These are phyloP conservation scores for Pseudognaphalium luteoalbum DNA, from an alignment of 129 eudicot genomes.

Conservation along the genomic window DNA sequence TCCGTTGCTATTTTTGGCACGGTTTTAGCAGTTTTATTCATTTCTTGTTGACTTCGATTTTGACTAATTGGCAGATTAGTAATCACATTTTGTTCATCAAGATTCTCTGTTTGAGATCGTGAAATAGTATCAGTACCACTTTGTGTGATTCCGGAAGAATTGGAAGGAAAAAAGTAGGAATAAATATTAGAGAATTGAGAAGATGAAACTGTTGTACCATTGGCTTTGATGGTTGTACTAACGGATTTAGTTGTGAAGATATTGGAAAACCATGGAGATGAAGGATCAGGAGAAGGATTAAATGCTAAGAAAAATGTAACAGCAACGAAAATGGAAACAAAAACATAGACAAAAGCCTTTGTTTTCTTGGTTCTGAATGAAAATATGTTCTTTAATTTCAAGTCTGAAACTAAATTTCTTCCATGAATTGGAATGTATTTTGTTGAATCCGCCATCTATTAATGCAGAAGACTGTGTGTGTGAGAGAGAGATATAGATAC, in stretches of 20 bases:
- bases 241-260: conserved; percentile 33
- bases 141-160: conserved; percentile 41
- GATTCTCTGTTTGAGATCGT: conserved; percentile 33
- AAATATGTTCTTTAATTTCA: conserved; percentile 51
- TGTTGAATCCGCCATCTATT: conserved; percentile 61
- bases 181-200: conserved; percentile 54
- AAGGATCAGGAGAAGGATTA: conserved; percentile 59
- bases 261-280: conserved; percentile 72
- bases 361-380: conserved; percentile 52
- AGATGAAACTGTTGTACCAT: conserved; percentile 29
- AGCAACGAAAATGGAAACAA: conserved; percentile 56
- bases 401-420: conserved; percentile 49
- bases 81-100: conserved; percentile 26
- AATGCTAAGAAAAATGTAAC: conserved; percentile 76
- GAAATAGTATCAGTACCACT: conserved; percentile 12
- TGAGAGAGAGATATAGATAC: background rate
- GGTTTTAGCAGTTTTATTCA: conserved; percentile 6
- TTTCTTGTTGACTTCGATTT: conserved; percentile 38
- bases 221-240: conserved; percentile 6
- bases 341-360: conserved; percentile 49
- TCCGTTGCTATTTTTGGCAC: conserved; percentile 20
- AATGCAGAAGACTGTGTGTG: conserved; percentile 11
- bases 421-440: conserved; percentile 66
- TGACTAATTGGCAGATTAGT: conserved; percentile 20
- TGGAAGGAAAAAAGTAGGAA: conserved; percentile 57